Percentiles rank a stretch among this genome's conserved stretches.
phyloP scores from a whole-genome alignment of 176 grass and related monocot species.

The Musa itinerans region DNA sequence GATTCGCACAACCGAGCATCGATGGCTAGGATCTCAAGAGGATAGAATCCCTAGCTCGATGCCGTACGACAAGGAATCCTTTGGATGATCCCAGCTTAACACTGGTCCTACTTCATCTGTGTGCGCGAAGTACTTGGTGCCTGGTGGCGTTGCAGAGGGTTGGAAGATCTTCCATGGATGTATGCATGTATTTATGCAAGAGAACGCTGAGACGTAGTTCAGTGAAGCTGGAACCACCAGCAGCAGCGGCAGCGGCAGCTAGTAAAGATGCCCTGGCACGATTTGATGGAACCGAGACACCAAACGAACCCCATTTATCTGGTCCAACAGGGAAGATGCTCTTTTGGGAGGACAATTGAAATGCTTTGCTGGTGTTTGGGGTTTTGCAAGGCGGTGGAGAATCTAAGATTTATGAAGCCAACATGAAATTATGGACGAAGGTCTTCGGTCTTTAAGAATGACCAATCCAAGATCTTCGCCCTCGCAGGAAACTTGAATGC shows the following conservation, averaged over 20 bases:
- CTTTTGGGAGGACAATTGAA: background rate
- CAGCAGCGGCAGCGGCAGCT: constrained; percentile 1
- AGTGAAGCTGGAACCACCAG: background rate
- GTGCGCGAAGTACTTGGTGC: background rate
- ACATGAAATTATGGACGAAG: too few species aligned
- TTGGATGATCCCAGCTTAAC: background rate
- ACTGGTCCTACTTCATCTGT: background rate
- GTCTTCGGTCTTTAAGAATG: too few species aligned
- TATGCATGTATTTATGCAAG: background rate
- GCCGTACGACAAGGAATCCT: background rate
- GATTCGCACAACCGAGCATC: too few species aligned
- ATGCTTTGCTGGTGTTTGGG: background rate
- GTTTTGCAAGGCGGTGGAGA: background rate
- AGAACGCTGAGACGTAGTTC: background rate
- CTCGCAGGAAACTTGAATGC: too few species aligned
- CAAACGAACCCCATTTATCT: background rate
- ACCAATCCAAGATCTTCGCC: too few species aligned
- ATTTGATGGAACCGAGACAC: background rate
- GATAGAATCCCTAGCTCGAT: too few species aligned
- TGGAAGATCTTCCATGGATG: constrained; percentile 5
- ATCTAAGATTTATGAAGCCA: too few species aligned
- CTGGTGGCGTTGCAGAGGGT: background rate
- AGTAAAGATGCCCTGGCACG: background rate
- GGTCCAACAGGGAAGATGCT: background rate
- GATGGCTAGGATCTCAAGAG: too few species aligned